phyloP scores from a whole-genome alignment of 257 asterid species.

The Nicotiana attenuata region DNA sequence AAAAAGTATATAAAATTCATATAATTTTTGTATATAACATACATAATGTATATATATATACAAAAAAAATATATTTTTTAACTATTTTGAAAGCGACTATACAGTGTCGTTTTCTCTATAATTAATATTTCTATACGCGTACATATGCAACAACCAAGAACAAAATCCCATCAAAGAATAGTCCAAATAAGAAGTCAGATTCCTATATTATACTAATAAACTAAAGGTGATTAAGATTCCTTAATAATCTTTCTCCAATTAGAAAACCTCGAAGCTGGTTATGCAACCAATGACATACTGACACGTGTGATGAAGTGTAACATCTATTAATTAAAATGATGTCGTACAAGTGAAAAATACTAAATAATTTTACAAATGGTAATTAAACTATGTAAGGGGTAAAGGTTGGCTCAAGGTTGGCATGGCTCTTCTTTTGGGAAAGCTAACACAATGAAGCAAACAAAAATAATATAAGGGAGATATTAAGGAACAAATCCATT shows the following conservation, averaged over 20 bases:
- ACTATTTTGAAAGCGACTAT: too few relatives aligned
- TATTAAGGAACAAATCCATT: slow-evolving; percentile 18
- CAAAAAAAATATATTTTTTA: too few relatives aligned
- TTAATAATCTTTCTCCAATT: slow-evolving; percentile 23
- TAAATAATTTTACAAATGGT: background rate
- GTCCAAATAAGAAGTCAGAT: slow-evolving; percentile 45
- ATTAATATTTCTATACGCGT: background rate
- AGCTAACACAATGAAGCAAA: slow-evolving; percentile 2
- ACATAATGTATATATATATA: too few relatives aligned
- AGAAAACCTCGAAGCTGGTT: slow-evolving; percentile 25
- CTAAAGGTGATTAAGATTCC: slow-evolving; percentile 45
- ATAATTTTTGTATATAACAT: too few relatives aligned
- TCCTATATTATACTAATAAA: slow-evolving; percentile 12
- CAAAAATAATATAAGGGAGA: background rate
- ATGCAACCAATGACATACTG: slow-evolving; percentile 24
- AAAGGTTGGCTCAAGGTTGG: slow-evolving; percentile 53
- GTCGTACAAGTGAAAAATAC: slow-evolving; percentile 25
- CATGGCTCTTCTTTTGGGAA: slow-evolving; percentile 46
- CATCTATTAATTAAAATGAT: slow-evolving; percentile 21
- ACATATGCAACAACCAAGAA: slow-evolving; percentile 26
- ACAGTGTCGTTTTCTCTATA: too few relatives aligned
- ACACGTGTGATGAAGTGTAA: slow-evolving; percentile 23
- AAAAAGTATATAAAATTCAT: too few relatives aligned
- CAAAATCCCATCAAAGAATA: slow-evolving; percentile 21
- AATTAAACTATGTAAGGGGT: slow-evolving; percentile 13